Base-by-base conservation (phyloP, 2,329 filamentous ascomycete species). In the Colletotrichum australisinense region DNA sequence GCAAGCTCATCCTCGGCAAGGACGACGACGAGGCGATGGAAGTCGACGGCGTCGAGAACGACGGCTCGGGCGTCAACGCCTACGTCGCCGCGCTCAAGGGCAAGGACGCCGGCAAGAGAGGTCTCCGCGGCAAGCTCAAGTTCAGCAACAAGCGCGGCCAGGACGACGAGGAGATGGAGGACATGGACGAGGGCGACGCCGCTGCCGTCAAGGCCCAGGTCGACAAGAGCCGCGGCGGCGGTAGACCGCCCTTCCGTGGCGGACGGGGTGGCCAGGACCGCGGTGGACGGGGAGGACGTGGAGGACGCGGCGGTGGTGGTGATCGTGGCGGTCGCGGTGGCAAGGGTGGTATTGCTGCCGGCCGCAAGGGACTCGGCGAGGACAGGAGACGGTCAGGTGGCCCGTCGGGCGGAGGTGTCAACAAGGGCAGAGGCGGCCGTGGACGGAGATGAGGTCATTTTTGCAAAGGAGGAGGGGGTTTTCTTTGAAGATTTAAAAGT, bases 1-100 rank as follows among this genome's bases (percentile, higher is more conserved):
- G 94, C 74, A 97, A 95, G 84, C 89, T 97, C 55, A 89, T 97
- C 76, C 87, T 97, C 66, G 93, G 92, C 77, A 86, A 88, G 77
- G 88, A 89, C 62, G 86, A 85, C 14, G 86, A 86, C 59, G 86
- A 87, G 26, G 89, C 89, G 77, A 93, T 93, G 89, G 89, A 90
- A 38, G 83, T 94, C 77, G 93, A 95, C 77, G 84, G 87, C 63
- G 86, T 89, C 24, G 85, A 80, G 26, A 83, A 82, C 32, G 84
- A 83, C 65, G 85, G 84, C 69, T 88, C 86, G 24, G 92, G 92
- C 14, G 90, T 94, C 5, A 89, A 88, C 73, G 92, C 92, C 26
- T 94, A 94, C 80, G 91, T 94, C 53, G 90, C 91, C 16, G 92
- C 92, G 24, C 87, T 94, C 76, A 90, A 90, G 80, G 90, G 92